A percentile compares a stretch with the other conserved stretches of the same genome.
These are phyloP conservation scores for Suhomyces chickasaworum DNA, from an alignment of 1,139 yeast species.

Conservation along the genomic window DNA sequence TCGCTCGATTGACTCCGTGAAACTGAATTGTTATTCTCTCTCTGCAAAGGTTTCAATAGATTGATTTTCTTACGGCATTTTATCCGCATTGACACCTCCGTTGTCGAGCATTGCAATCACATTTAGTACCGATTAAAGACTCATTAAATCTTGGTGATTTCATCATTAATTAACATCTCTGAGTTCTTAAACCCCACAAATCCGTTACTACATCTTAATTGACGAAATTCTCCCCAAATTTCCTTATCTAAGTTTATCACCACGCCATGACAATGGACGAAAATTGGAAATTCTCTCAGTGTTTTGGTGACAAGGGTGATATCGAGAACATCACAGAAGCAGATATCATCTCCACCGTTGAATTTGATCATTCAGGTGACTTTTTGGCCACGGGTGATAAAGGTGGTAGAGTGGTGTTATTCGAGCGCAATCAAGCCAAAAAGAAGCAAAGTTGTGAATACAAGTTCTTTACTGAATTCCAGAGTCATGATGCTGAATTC, in stretches of 20 bases:
- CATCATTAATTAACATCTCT: neutral
- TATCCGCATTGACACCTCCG: neutral
- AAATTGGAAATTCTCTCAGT: constrained; percentile 76
- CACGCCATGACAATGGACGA: constrained; percentile 24
- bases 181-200: neutral
- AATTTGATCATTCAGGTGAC: constrained; percentile 93
- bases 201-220: neutral
- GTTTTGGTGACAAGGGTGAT: constrained; percentile 98
- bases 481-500: constrained; percentile 97
- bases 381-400: constrained; percentile 97
- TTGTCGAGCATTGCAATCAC: neutral
- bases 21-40: neutral
- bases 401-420: constrained; percentile 96
- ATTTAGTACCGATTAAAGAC: neutral
- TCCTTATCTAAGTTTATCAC: constrained; percentile 5
- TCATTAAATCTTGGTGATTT: neutral
- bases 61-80: constrained; percentile 2
- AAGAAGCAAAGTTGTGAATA: constrained; percentile 79
- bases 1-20: neutral
- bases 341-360: constrained; percentile 95
- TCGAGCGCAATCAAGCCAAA: constrained; percentile 82
- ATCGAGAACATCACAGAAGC: constrained; percentile 96
- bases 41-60: neutral
- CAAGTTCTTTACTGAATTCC: constrained; percentile 94
- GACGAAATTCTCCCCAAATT: neutral